Evolutionary conservation across 306 rosid species (phyloP), one percentile per base, ranked within the genome.

Genomic region (Rosa persica): DNA sequence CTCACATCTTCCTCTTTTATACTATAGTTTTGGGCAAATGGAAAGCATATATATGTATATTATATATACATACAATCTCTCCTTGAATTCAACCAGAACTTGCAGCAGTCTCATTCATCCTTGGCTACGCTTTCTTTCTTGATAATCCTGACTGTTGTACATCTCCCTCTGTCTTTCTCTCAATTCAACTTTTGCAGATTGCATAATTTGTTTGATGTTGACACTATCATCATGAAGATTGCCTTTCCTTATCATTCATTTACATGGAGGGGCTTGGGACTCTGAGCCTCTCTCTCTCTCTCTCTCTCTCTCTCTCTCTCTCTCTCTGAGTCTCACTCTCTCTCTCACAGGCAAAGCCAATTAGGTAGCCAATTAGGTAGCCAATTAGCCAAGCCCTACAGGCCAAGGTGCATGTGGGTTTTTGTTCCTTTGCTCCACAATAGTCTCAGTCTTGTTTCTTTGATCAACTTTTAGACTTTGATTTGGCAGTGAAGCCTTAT

Each of bases 181-280:
- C 52, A 44, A 36, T 75, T 86, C 88, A 89, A 73, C 86, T 89
- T 93, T 87, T 87, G 74, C 80, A 85, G 93, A 85, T 88, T 90
- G 86, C 89, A 85, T 75, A 82, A 87, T 89, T 86, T 87, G 89
- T 85, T 86, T 94, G 96, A 91, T 91, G 79, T 89, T 88, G 98
- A 92, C 98, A 87, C 79, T 67, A n/a, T 85, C 92, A 92, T 92
- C 97, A 91, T 88, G 90, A 94, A 88, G 90, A 90, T 88, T 94
- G 22, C 82, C 91, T 87, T 90, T 90, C 97, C 91, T 90, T 89
- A 73, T 92, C 98, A 83, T 89, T 87, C 92, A 94, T 90, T 86
- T 86, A 77, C 87, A 88, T 77, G 69, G 22, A 7, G 23, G 23
- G 52, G 80, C 17, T 46, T 81, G 42, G 70, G 90, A 57, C 73